Evolutionary conservation across 805 yeast species (phyloP).

Genomic region (Yarrowia divulgata): DNA sequence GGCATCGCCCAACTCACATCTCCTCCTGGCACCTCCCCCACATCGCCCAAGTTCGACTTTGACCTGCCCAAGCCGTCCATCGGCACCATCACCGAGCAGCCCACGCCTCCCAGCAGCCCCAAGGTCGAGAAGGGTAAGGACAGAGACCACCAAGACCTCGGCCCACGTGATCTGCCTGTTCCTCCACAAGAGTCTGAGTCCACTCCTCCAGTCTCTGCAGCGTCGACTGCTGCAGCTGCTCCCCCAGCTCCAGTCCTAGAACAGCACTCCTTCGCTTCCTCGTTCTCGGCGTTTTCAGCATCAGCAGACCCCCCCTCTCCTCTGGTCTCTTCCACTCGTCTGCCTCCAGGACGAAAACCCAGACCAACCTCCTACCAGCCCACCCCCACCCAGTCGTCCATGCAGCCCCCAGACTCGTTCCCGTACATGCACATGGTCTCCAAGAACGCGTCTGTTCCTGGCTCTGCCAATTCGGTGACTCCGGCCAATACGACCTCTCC

Average conservation of each 20-base stretch:
- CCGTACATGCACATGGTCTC: constrained; percentile 28
- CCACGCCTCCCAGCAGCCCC: constrained; percentile 41
- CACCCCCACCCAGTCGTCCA: constrained; percentile 27
- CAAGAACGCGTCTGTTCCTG: constrained; percentile 27
- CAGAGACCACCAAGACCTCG: neutral
- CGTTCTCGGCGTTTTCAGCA: too few relatives aligned
- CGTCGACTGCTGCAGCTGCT: neutral
- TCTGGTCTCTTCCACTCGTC: constrained; percentile 22
- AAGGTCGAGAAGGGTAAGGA: constrained; percentile 6
- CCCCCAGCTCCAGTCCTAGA: neutral
- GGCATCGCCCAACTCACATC: constrained; percentile 28
- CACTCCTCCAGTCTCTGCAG: neutral
- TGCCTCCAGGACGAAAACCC: constrained; percentile 47
- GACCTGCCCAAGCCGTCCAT: constrained; percentile 26
- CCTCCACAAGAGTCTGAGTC: neutral
- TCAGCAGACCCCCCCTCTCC: neutral
- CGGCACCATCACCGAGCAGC: constrained; percentile 36
- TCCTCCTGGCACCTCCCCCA: constrained; percentile 1
- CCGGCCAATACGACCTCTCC: too few relatives aligned
- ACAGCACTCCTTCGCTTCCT: neutral
- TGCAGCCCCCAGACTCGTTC: constrained; percentile 31
- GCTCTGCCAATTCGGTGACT: constrained; percentile 29
- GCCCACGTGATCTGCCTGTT: neutral
- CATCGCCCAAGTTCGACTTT: constrained; percentile 22
- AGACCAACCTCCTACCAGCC: constrained; percentile 53